These are phyloP conservation scores for Podaxis sp. DNA, from an alignment of 768 basidiomycete species.

Conservation along the genomic window DNA sequence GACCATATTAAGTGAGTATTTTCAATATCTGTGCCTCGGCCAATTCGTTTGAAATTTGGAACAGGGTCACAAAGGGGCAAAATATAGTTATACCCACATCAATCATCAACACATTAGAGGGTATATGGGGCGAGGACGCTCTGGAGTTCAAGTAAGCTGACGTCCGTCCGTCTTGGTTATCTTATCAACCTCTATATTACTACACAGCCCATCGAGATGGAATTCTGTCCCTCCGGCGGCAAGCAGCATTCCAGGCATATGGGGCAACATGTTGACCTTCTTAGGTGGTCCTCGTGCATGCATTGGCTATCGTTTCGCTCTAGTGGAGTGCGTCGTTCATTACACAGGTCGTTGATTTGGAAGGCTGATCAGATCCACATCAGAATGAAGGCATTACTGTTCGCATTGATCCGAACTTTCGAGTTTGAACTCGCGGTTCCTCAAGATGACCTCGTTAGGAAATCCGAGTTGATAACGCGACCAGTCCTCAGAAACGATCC, in stretches of 20 bases:
- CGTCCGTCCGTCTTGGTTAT: background rate
- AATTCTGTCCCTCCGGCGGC: constrained; percentile 36
- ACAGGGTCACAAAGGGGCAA: constrained; percentile 34
- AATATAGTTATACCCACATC: constrained; percentile 43
- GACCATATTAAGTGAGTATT: constrained; percentile 32
- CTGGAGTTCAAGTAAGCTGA: constrained; percentile 47
- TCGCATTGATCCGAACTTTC: constrained; percentile 48
- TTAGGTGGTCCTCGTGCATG: constrained; percentile 56
- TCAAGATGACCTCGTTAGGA: constrained; percentile 38
- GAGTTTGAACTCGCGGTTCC: constrained; percentile 57
- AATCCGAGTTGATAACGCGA: constrained; percentile 34
- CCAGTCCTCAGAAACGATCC: constrained; percentile 40
- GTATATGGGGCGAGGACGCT: constrained; percentile 58
- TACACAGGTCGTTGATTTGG: background rate
- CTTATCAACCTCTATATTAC: background rate
- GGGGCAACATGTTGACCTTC: constrained; percentile 52
- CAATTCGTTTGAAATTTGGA: constrained; percentile 16
- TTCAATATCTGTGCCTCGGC: background rate
- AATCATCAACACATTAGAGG: constrained; percentile 44
- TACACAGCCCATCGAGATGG: constrained; percentile 59
- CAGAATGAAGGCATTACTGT: constrained; percentile 12
- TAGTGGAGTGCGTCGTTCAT: constrained; percentile 42
- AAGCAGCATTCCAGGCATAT: constrained; percentile 48
- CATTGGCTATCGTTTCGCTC: constrained; percentile 57
- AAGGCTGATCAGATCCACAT: background rate